Evolutionary conservation across 2,329 filamentous ascomycete species (phyloP), one percentile per base, ranked within the genome.

Genomic region (Aspergillus uvarum): DNA sequence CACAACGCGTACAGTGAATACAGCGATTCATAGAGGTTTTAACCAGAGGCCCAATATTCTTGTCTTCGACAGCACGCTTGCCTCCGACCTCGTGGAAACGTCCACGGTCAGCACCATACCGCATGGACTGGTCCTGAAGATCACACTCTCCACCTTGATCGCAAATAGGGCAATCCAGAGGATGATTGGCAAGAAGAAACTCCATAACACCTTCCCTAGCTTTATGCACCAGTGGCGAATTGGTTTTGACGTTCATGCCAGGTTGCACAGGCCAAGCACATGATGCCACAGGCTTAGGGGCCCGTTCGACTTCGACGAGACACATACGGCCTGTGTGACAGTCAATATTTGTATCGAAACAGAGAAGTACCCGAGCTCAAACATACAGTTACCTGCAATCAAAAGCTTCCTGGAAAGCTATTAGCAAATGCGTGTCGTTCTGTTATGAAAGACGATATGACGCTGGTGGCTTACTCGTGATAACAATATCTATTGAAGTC

Each of bases 11-110:
- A 84, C 95, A 99, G 83, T 99, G 95, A 73, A 99, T 99, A 80
- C 95, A 99, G 76, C 95, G 87, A 85, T 99, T 99, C 95, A 99
- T 99, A 53, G 95, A 99, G 3, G 95, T 99, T 87, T 99, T 99
- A 81, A 99, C 91, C 68, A 99, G 80, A 56, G 95, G 95, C 38
- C 95, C 95, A 72, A 99, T 97, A 79, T 99, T 98, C 86, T 99
- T 99, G 80, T 99, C 95, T 82, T 99, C 95, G 44, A 97, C 93
- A 26, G 92, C 95, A 82, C 95, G 91, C 86, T 99, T 99, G 80
- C 95, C 95, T 58, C 86, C 88, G 73, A 96, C 80, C 80, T 99
- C 95, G 81, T 99, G 95, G 82, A 99, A 99, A 71, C 95, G 90
- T 63, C 95, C 95, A 75, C 95, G 87, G 80, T 99, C 95, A 65